These are phyloP conservation scores for Taphrina wiesneri DNA, from an alignment of 1,139 yeast species.

Conservation along the genomic window DNA sequence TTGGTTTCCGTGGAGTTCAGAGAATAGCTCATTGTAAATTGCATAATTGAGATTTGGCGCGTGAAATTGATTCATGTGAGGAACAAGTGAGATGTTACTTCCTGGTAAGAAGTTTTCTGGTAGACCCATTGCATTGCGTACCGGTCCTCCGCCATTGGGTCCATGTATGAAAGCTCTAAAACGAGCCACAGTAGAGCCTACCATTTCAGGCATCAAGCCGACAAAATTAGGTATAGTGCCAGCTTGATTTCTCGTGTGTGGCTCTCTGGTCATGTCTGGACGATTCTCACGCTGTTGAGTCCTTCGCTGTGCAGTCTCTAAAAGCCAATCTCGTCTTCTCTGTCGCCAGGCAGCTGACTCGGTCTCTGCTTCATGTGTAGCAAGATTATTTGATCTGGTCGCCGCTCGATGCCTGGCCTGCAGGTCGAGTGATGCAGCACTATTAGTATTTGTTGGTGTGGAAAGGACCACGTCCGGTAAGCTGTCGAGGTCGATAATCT, in stretches of 20 bases:
- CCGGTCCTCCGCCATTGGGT: conserved; percentile 31
- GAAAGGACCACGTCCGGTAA: not conserved
- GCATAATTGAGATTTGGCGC: conserved; percentile 19
- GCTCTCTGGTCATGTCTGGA: not conserved
- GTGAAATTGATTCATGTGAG: not conserved
- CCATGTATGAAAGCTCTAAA: conserved; percentile 10
- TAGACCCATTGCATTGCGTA: not conserved
- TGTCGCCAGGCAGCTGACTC: not conserved
- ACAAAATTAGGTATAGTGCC: not conserved
- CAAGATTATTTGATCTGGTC: not conserved
- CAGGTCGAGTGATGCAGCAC: not conserved
- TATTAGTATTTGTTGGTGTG: not conserved
- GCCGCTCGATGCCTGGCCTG: not conserved
- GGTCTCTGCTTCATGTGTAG: not conserved
- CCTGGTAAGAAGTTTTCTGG: conserved; percentile 4
- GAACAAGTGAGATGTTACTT: not conserved
- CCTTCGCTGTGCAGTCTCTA: not conserved
- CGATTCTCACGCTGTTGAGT: conserved; percentile 1
- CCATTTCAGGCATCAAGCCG: not conserved
- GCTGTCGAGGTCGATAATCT: conserved; percentile 27
- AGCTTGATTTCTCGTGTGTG: not conserved
- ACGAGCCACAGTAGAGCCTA: not conserved
- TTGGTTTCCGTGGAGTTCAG: not conserved
- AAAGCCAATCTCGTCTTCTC: not conserved
- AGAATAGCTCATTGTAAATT: not conserved